Conservation (phyloP, 2,329 filamentous ascomycete species). For the Epicoccum nigrum region DNA sequence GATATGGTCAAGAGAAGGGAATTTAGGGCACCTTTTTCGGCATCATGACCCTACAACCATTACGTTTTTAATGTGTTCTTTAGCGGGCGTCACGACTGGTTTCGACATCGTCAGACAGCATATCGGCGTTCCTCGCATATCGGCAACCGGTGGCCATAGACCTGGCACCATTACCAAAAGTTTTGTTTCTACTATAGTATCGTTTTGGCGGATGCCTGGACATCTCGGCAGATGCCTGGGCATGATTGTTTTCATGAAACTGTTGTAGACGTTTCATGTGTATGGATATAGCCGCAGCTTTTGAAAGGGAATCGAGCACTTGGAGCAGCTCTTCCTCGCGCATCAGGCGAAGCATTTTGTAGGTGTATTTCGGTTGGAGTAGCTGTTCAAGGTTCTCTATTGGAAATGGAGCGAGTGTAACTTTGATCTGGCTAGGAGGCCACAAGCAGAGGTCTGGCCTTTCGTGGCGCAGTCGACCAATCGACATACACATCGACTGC, state of each 20-base stretch:
- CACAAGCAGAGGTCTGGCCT: background rate
- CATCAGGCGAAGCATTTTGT: constrained; percentile 9
- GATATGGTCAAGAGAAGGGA: constrained; percentile 13
- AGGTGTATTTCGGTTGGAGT: constrained; percentile 11
- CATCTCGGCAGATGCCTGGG: background rate
- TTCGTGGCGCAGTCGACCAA: constrained; percentile 19
- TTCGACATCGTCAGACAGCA: constrained; percentile 25
- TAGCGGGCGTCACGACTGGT: constrained; percentile 38
- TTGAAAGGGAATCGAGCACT: constrained; percentile 13
- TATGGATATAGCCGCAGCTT: constrained; percentile 6
- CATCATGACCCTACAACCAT: constrained; percentile 10
- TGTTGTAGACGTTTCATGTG: constrained; percentile 12
- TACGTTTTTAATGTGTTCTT: constrained; percentile 34
- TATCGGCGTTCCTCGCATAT: constrained; percentile 31
- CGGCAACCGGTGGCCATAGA: constrained; percentile 18
- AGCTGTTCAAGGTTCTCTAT: constrained; percentile 12
- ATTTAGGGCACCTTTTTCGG: constrained; percentile 15
- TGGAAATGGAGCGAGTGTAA: background rate
- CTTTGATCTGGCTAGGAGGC: constrained; percentile 7
- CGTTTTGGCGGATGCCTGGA: background rate
- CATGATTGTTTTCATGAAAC: background rate
- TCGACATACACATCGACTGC: constrained; percentile 15
- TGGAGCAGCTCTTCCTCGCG: constrained; percentile 15
- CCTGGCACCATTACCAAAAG: constrained; percentile 36
- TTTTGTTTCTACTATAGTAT: constrained; percentile 19